A percentile compares a stretch with the other conserved stretches of the same genome.
phyloP scores from a whole-genome alignment of 2,329 filamentous ascomycete genomes.

The Neonectria hederae region DNA sequence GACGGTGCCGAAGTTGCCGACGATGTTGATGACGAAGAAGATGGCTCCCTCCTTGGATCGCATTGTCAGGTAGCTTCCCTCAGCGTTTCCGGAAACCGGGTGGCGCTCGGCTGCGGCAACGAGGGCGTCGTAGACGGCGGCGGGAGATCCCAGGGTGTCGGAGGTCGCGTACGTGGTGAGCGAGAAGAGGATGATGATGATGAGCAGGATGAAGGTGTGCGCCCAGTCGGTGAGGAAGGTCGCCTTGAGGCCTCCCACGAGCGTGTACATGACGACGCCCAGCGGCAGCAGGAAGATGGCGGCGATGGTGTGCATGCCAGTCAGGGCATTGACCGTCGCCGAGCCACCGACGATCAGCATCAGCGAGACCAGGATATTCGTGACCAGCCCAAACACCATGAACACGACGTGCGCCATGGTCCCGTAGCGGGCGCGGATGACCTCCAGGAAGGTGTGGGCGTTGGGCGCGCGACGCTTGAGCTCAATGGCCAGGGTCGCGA shows the following conservation, averaged over 20 bases:
- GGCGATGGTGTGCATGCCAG: conserved; percentile 69
- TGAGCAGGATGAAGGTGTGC: conserved; percentile 84
- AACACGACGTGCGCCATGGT: conserved; percentile 77
- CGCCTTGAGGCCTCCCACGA: conserved; percentile 82
- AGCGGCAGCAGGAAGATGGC: conserved; percentile 86
- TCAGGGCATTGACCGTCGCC: conserved; percentile 62
- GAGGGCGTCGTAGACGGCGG: conserved; percentile 80
- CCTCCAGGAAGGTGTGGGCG: conserved; percentile 86
- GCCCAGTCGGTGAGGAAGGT: conserved; percentile 88
- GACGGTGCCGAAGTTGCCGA: conserved; percentile 85
- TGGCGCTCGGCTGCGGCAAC: conserved; percentile 73
- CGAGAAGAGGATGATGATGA: conserved; percentile 87
- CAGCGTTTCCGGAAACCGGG: conserved; percentile 81
- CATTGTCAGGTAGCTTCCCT: conserved; percentile 90
- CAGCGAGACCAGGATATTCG: conserved; percentile 86
- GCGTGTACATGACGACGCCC: conserved; percentile 77
- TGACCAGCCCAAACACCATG: conserved; percentile 83
- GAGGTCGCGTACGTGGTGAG: conserved; percentile 84
- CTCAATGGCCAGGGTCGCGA: conserved; percentile 90
- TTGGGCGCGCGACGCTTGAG: conserved; percentile 88
- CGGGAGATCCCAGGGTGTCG: conserved; percentile 76
- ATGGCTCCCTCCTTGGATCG: conserved; percentile 74
- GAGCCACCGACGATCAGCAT: conserved; percentile 87
- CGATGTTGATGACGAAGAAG: conserved; percentile 90
- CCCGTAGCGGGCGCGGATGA: conserved; percentile 84